phyloP scores from a whole-genome alignment of 179 eudicot species.

The Carnegiea gigantea region DNA sequence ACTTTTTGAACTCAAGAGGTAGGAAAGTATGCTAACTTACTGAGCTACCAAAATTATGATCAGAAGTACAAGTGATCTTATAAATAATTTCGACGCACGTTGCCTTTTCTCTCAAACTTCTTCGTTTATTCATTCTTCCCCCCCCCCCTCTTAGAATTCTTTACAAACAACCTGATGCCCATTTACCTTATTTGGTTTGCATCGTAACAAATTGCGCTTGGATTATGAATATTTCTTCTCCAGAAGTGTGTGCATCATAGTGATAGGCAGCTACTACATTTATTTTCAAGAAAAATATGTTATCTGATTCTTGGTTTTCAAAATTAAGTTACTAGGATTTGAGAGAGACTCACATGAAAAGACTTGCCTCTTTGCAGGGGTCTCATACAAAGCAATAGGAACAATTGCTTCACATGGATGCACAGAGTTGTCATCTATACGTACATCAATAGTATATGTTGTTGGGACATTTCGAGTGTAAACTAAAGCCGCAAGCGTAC shows the following conservation, averaged over 20 bases:
- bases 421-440: slow-evolving; percentile 59
- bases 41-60: no score
- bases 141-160: no score
- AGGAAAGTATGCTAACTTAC: no score
- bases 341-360: slow-evolving; percentile 58
- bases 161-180: no score
- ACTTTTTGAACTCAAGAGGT: no score
- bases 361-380: slow-evolving; percentile 43
- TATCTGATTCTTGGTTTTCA: slow-evolving; percentile 9
- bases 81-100: no score
- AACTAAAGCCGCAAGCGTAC: no score
- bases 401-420: slow-evolving; percentile 67
- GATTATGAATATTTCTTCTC: neutral
- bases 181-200: neutral
- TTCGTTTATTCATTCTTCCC: no score
- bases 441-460: slow-evolving; percentile 42
- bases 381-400: slow-evolving; percentile 82
- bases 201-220: neutral
- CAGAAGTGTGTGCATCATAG: neutral
- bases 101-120: no score
- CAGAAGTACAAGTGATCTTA: no score
- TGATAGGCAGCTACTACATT: neutral
- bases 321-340: slow-evolving; percentile 57
- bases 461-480: no score
- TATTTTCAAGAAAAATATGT: neutral